These are phyloP conservation scores for Hordeum pubiflorum DNA, from an alignment of 202 grass and related monocot species.

Conservation along the genomic window DNA sequence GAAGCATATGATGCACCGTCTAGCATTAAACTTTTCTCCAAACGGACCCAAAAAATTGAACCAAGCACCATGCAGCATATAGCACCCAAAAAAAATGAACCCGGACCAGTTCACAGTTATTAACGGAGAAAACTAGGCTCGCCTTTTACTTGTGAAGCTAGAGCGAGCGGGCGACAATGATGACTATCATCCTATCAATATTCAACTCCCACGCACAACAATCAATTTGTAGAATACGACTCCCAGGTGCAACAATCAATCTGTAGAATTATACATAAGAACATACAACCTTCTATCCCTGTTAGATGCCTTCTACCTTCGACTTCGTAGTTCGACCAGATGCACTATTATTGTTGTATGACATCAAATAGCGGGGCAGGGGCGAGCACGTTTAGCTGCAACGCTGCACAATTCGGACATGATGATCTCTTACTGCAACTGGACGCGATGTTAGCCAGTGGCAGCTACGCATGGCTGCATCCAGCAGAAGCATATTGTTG, in stretches of 20 bases:
- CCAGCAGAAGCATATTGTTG: constrained; percentile 21
- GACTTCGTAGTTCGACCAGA: background rate
- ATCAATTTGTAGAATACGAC: background rate
- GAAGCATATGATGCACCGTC: too few relatives aligned
- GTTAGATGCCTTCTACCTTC: constrained; percentile 20
- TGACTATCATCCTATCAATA: background rate
- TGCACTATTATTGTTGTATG: constrained; percentile 22
- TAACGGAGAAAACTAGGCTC: background rate
- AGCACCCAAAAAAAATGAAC: too few relatives aligned
- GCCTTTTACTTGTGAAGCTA: background rate
- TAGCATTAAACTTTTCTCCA: too few relatives aligned
- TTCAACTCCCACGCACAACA: background rate
- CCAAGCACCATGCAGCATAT: too few relatives aligned
- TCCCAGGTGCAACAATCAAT: background rate
- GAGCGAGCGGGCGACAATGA: background rate
- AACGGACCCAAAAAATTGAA: too few relatives aligned
- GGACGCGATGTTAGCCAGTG: constrained; percentile 7
- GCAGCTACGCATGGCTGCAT: background rate
- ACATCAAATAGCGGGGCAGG: background rate
- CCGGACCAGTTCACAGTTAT: background rate
- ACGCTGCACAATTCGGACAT: constrained; percentile 19
- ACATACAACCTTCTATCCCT: constrained; percentile 21
- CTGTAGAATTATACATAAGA: constrained; percentile 14
- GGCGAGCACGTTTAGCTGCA: constrained; percentile 8
- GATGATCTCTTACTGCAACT: constrained; percentile 26